phyloP scores from a whole-genome alignment of 257 asterid genomes.

The Ilex asprella region DNA sequence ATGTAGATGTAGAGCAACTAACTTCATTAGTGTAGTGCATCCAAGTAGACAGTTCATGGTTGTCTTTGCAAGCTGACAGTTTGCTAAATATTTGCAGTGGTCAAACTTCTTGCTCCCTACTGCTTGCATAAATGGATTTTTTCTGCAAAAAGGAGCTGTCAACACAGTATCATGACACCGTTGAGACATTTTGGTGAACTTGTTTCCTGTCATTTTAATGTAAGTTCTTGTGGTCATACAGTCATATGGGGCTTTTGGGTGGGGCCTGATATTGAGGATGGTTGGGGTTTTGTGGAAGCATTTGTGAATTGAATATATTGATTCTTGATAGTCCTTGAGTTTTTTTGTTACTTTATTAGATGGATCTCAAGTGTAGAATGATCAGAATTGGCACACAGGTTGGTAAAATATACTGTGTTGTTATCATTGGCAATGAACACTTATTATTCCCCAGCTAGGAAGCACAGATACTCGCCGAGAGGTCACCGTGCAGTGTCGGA shows the following conservation, averaged over 20 bases:
- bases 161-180: conserved; percentile 10
- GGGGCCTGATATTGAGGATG: conserved; percentile 75
- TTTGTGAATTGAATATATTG: conserved; percentile 23
- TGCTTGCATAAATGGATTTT: conserved; percentile 19
- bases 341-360: neutral
- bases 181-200: conserved; percentile 23
- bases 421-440: no score
- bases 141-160: conserved; percentile 16
- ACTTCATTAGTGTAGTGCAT: neutral
- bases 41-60: neutral
- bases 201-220: conserved; percentile 18
- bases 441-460: no score
- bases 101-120: conserved; percentile 11
- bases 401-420: no score
- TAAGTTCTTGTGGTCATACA: conserved; percentile 16
- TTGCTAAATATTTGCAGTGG: conserved; percentile 16
- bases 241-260: conserved; percentile 62
- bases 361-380: no score
- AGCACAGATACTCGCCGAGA: no score
- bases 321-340: neutral
- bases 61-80: conserved; percentile 7
- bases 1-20: neutral
- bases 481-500: no score
- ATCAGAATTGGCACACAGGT: no score
- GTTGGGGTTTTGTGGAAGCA: conserved; percentile 79